A percentile compares a stretch with the other conserved stretches of the same genome.
Evolutionary conservation across 768 basidiomycete species (phyloP).

Genomic region (Coprinopsis marcescibilis): DNA sequence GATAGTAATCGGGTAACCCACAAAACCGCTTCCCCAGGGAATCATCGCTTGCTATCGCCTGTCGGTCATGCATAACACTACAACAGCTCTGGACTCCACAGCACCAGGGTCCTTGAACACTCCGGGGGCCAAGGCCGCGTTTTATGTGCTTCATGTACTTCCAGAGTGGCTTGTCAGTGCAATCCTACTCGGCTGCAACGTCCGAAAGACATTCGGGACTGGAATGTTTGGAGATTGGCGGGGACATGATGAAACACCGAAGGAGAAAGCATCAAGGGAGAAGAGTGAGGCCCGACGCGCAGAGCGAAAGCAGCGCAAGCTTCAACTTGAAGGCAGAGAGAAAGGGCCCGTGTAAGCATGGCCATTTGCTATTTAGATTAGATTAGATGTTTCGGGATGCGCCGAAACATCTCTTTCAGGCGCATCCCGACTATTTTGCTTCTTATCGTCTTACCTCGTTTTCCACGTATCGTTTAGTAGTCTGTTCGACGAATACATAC

Average conservation of each 20-base stretch:
- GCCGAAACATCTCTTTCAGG: too few species aligned
- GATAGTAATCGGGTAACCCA: background rate
- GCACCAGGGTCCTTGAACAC: constrained; percentile 30
- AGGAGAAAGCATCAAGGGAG: constrained; percentile 17
- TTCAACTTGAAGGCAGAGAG: too few species aligned
- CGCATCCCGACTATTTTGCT: too few species aligned
- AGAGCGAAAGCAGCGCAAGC: background rate
- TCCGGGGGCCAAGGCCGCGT: constrained; percentile 28
- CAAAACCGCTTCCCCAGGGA: constrained; percentile 16
- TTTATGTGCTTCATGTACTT: constrained; percentile 41
- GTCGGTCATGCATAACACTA: constrained; percentile 29
- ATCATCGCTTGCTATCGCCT: constrained; percentile 35
- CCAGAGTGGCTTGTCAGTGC: constrained; percentile 35
- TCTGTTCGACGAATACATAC: too few species aligned
- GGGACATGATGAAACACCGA: constrained; percentile 24
- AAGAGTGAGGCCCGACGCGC: constrained; percentile 13
- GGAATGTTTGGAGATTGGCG: constrained; percentile 29
- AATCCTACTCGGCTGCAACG: constrained; percentile 25
- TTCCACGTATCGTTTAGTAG: too few species aligned
- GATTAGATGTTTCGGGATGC: too few species aligned
- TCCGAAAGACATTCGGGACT: constrained; percentile 28
- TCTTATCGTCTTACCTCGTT: too few species aligned
- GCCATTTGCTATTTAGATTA: too few species aligned
- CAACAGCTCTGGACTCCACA: constrained; percentile 26
- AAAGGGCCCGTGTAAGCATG: too few species aligned